A percentile compares a stretch with the other conserved stretches of the same genome.
Evolutionary conservation across 441 rosid species (phyloP).

Genomic region (Isatis lusitanica): DNA sequence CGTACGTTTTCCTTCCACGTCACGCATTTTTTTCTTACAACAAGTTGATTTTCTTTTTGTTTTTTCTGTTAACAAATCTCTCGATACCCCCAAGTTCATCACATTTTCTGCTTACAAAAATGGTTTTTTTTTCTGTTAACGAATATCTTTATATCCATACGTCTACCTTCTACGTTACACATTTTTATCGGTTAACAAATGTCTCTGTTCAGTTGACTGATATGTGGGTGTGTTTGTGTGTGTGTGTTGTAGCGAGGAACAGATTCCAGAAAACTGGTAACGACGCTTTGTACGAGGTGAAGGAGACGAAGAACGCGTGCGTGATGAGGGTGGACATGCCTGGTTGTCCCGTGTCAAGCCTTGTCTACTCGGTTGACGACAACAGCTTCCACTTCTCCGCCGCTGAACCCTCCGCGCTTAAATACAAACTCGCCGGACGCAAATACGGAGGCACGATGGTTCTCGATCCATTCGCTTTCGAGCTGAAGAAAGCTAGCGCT

Average conservation of each 20-base stretch:
- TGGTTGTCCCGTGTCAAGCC: constrained; percentile 12
- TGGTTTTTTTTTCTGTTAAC: background rate
- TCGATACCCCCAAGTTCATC: background rate
- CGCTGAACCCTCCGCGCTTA: constrained; percentile 1
- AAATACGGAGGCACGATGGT: constrained; percentile 22
- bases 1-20: background rate
- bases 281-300: background rate
- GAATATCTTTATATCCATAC: background rate
- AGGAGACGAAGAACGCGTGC: constrained; percentile 4
- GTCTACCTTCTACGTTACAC: too few relatives aligned
- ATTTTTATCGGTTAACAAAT: too few relatives aligned
- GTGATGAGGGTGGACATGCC: constrained; percentile 18
- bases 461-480: background rate
- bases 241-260: constrained; percentile 9
- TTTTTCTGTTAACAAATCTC: background rate
- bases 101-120: too few relatives aligned
- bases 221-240: background rate
- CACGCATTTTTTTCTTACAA: background rate
- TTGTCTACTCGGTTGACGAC: constrained; percentile 11
- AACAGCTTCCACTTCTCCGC: constrained; percentile 22
- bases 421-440: constrained; percentile 10
- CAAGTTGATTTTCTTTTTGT: background rate
- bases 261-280: constrained; percentile 10
- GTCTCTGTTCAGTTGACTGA: too few relatives aligned
- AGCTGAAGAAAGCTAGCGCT: background rate